Evolutionary conservation across 1,139 yeast species (phyloP), one percentile per base, ranked within the genome.

Genomic region (Wickerhamiella infanticola): DNA sequence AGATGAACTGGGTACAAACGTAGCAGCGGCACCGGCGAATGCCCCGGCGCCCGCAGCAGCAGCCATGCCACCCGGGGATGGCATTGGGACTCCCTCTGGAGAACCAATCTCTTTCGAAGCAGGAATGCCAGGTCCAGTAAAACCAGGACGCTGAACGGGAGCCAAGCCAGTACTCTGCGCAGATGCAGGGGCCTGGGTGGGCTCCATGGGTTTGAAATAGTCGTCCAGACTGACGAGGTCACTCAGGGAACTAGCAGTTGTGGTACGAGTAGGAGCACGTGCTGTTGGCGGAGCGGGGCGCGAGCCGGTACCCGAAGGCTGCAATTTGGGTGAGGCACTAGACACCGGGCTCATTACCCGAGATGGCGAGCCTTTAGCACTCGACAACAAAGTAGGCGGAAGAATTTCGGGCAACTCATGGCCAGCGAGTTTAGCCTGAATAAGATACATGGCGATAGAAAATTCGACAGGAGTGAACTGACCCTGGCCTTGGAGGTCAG

Each of bases 361-460:
- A 41, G 37, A 7, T 49, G 40, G n/a, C 26, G 13, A 18, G 36
- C 29, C 41, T n/a, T 35, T 9, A 8, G 39, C 53, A 24, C 42
- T 41, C 3, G 42, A 41, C 27, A 59, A 50, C 41, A 64, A 47
- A 36, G 57, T 47, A 23, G 59, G 58, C 18, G 71, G 69, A 24
- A 68, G 53, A 3, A 53, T 47, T 8, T 77, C 74, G 2, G 98
- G 98, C 53, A 90, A 69, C 27, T 73, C 76, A 40, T 71, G 70
- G 18, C 97, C 97, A 2, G 82, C 72, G 50, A 86, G 69, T 56
- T 76, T 81, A 63, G 79, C 84, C 63, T 86, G 94, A 9, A 90
- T 93, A 55, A 90, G 73, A 60, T 81, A 90, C 81, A 90, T 81
- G 11, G 98, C 97, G 59, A 90, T 81, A 2, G 94, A 78, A 63